These are phyloP conservation scores for Cystobasidium tubakii DNA, from an alignment of 768 basidiomycete genomes.

Conservation along the genomic window DNA sequence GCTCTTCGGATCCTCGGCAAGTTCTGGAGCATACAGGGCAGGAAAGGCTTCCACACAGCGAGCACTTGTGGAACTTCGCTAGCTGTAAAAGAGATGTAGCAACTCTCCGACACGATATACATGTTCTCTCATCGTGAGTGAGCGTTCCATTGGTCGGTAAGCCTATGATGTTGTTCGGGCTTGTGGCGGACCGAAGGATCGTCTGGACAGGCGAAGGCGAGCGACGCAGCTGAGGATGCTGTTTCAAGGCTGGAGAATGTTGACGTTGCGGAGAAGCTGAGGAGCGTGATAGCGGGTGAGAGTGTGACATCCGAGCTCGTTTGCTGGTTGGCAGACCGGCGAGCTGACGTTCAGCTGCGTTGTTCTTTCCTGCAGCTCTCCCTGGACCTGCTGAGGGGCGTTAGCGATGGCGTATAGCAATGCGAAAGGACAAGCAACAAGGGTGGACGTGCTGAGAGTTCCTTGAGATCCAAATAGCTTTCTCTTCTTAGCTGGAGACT, in stretches of 20 bases:
- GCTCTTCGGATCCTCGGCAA: neutral
- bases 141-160: neutral
- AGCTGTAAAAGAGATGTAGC: neutral
- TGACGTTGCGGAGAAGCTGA: neutral
- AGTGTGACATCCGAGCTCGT: constrained; percentile 2
- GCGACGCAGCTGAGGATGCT: neutral
- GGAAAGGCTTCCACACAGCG: neutral
- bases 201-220: constrained; percentile 2
- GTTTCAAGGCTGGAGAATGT: neutral
- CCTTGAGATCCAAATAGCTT: neutral
- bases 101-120: constrained; percentile 1
- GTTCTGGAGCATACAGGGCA: constrained; percentile 5
- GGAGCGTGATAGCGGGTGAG: neutral
- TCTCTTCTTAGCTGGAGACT: neutral
- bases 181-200: neutral
- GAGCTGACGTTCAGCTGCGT: neutral
- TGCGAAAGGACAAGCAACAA: neutral
- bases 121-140: neutral
- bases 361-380: neutral
- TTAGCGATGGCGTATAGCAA: too few relatives aligned
- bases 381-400: neutral
- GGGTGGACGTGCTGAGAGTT: neutral
- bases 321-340: neutral
- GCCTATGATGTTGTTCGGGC: neutral
- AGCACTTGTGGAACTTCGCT: constrained; percentile 1